Evolutionary conservation across 179 eudicot genomes (phyloP), one percentile per base, ranked within the genome.

Genomic region (Silene coronaria): DNA sequence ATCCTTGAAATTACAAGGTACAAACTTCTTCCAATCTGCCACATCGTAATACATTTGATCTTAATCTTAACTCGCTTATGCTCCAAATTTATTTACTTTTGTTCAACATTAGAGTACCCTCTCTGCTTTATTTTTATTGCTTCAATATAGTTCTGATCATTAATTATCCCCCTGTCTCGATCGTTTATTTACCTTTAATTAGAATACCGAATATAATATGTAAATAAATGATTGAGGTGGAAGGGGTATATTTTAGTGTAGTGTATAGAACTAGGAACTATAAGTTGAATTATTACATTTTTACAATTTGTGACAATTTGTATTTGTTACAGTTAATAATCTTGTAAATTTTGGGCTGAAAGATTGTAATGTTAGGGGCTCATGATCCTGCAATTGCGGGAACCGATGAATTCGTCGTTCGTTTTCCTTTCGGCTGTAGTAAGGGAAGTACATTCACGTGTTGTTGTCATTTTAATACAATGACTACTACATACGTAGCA

Each of bases 371-470:
- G 14, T 16, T 48, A 48, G 57, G 28, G 57, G 46, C 5, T 68
- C 30, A 68, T 42, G 72, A 38, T 7, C 57, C 27, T 68, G 22
- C 30, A 42, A 22, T 68, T 22, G 57, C 34, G 57, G 71, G 72
- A 38, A 68, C 22, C 46, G 24, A 42, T 42, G n/a, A 38, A 42
- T 12, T 45, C 9, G 12, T 45, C 12, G 51, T 11, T 45, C 11
- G 51, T 45, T 45, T 45, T 45, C 51, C 51, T 45, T 45, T 14
- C 51, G 0, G 16, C 51, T 45, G 51, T 45, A 45, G 51, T 12
- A 45, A 38, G 46, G 46, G 46, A 38, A 38, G 46, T 38, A 38
- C 9, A 34, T 6, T 32, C 51, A n/a, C 1, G 71, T 34, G 5
- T 36, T 67, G 8, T 36, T 2, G 26, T 67, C 45, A 67, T 5